Conservation (phyloP, 1,284 basidiomycete genomes). For the Pseudozyma tsukubaensis region DNA sequence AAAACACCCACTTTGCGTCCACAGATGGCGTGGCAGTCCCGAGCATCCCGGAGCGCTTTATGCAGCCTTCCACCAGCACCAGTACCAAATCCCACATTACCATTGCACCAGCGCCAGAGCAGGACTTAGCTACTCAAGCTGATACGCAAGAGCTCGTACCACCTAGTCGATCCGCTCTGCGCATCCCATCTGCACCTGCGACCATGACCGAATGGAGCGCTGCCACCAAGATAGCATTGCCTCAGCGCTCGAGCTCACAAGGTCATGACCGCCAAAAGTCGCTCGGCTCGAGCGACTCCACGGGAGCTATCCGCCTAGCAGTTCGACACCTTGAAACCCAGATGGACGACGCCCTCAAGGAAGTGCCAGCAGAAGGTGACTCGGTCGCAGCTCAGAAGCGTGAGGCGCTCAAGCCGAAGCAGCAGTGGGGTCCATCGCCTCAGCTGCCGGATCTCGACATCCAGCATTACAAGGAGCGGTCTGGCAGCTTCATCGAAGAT, state of each 20-base stretch:
- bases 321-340: constrained; percentile 50
- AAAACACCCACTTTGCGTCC: constrained; percentile 20
- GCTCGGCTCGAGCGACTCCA: constrained; percentile 27
- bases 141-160: constrained; percentile 18
- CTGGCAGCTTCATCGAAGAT: constrained; percentile 56
- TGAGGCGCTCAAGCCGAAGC: constrained; percentile 11
- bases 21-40: constrained; percentile 33
- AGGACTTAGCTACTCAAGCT: neutral
- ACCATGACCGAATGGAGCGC: constrained; percentile 23
- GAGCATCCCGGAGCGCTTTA: constrained; percentile 36
- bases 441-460: constrained; percentile 49
- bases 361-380: constrained; percentile 24
- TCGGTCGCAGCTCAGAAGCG: constrained; percentile 5
- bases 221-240: constrained; percentile 16
- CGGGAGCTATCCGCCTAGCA: constrained; percentile 40
- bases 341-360: constrained; percentile 56
- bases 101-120: neutral
- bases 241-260: constrained; percentile 47
- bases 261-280: constrained; percentile 31
- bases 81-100: constrained; percentile 11
- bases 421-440: constrained; percentile 52
- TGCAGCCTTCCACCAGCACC: constrained; percentile 25
- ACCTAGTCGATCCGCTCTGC: constrained; percentile 14
- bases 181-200: constrained; percentile 39
- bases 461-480: constrained; percentile 36